These are phyloP conservation scores for Fusarium verticillioides DNA, from an alignment of 2,329 filamentous ascomycete genomes.

Conservation along the genomic window DNA sequence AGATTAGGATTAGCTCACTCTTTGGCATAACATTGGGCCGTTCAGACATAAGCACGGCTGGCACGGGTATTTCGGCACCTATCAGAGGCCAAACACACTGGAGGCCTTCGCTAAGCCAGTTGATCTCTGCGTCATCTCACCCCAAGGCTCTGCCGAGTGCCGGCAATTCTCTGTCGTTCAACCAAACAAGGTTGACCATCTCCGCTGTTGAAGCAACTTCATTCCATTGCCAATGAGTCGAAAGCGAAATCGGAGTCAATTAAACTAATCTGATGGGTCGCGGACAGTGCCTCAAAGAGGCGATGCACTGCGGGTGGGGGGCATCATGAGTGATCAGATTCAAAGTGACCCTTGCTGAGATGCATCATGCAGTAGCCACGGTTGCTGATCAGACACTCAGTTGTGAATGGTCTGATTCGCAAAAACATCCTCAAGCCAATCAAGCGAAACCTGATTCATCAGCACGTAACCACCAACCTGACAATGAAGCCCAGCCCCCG, in stretches of 20 bases:
- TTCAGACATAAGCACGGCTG: not conserved
- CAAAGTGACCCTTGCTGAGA: not conserved
- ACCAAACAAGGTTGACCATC: no score
- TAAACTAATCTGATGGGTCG: not conserved
- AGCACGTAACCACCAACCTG: constrained; percentile 9
- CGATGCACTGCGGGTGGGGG: not conserved
- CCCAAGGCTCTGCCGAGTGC: not conserved
- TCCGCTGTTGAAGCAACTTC: not conserved
- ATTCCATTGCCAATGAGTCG: not conserved
- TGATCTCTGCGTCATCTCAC: not conserved
- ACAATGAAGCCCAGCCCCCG: constrained; percentile 4
- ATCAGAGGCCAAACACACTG: not conserved
- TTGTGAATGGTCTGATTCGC: not conserved
- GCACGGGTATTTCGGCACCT: not conserved
- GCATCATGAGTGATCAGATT: not conserved
- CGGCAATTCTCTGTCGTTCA: not conserved
- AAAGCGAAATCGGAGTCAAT: not conserved
- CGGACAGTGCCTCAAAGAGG: not conserved
- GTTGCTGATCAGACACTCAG: not conserved
- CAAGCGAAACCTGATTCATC: constrained; percentile 19
- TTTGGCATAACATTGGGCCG: not conserved
- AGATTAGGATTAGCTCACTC: not conserved
- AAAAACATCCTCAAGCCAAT: constrained; percentile 22
- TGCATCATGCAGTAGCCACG: not conserved
- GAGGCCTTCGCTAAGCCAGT: not conserved